Base-by-base conservation (phyloP, 2,329 filamentous ascomycete genomes). In the Colletotrichum sp. region DNA sequence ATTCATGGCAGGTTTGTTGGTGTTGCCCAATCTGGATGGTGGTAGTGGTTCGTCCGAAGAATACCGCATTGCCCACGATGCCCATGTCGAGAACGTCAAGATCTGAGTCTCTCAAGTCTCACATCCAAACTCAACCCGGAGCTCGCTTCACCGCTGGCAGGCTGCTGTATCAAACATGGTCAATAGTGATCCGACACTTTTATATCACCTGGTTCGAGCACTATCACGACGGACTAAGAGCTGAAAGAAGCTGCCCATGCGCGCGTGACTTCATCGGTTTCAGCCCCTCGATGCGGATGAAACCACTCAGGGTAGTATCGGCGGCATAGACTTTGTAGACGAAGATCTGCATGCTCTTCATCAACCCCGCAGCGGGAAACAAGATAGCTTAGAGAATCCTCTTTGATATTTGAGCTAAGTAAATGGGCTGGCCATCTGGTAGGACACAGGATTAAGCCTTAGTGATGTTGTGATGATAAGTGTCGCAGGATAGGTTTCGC, bases 401-500 rank as follows among this genome's bases (percentile, higher is more conserved):
- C 28, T 68, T 71, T 69, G 36, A 34, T 73, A 68, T 60, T 57
- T 63, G 52, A 76, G 65, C 73, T 73, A 76, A 67, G 73, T 77
- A 76, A 77, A 73, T 76, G 73, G 71, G 63, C 49, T 65, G 62
- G 59, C 68, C 34, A 52, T 60, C 64, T 52, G 49, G 49, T 67
- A 55, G 60, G 60, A 21, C 60, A 68, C 75, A 59, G 64, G 36
- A 76, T 26, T 60, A 60, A 66, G 64, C 68, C 73, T 49, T 66
- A 68, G 59, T 77, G 59, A 69, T 76, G 69, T 69, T 44, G 32
- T 63, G 32, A 73, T 63, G 60, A 55, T 57, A 76, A 39, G 68
- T 72, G 73, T 67, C 66, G 59, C 59, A 76, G 39, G 52, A 77
- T 69, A 66, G 57, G 72, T 72, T 49, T 65, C 64, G 69, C 36